These are phyloP conservation scores for Myxozyma neotropica DNA, from an alignment of 805 yeast species.

Conservation along the genomic window DNA sequence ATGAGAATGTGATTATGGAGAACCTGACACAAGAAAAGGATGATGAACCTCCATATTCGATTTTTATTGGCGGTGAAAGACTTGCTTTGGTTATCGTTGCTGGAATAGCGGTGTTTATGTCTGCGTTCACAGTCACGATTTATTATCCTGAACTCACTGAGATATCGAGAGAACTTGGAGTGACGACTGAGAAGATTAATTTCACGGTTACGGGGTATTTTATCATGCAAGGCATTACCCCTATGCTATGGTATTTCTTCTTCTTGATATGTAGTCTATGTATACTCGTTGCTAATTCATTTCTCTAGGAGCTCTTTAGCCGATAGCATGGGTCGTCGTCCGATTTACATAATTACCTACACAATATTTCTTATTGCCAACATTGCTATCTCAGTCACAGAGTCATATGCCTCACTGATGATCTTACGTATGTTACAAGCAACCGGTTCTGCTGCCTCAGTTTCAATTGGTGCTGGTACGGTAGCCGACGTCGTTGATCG, in stretches of 20 bases:
- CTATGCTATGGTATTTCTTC: slow-evolving; percentile 53
- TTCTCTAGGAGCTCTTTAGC: slow-evolving; percentile 55
- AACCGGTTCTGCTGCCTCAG: slow-evolving; percentile 72
- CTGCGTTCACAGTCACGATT: slow-evolving; percentile 72
- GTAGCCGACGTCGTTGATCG: slow-evolving; percentile 73
- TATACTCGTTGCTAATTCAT: background rate
- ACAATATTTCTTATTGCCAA: slow-evolving; percentile 61
- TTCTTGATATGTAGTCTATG: no score
- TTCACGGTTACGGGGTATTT: slow-evolving; percentile 77
- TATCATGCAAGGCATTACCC: slow-evolving; percentile 73
- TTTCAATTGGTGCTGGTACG: slow-evolving; percentile 69
- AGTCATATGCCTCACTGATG: slow-evolving; percentile 57
- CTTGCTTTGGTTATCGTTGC: slow-evolving; percentile 22
- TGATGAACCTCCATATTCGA: slow-evolving; percentile 2
- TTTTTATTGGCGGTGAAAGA: background rate
- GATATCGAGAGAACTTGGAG: slow-evolving; percentile 56
- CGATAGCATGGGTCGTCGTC: slow-evolving; percentile 73
- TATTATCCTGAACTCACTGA: slow-evolving; percentile 77
- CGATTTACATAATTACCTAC: slow-evolving; percentile 59
- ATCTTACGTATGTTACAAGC: slow-evolving; percentile 77
- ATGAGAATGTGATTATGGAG: background rate
- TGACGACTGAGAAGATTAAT: slow-evolving; percentile 61
- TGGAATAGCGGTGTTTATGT: slow-evolving; percentile 61
- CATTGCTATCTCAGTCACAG: slow-evolving; percentile 64
- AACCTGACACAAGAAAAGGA: background rate